phyloP scores from a whole-genome alignment of 2,329 filamentous ascomycete genomes.

The Gaeumannomyces sp. region DNA sequence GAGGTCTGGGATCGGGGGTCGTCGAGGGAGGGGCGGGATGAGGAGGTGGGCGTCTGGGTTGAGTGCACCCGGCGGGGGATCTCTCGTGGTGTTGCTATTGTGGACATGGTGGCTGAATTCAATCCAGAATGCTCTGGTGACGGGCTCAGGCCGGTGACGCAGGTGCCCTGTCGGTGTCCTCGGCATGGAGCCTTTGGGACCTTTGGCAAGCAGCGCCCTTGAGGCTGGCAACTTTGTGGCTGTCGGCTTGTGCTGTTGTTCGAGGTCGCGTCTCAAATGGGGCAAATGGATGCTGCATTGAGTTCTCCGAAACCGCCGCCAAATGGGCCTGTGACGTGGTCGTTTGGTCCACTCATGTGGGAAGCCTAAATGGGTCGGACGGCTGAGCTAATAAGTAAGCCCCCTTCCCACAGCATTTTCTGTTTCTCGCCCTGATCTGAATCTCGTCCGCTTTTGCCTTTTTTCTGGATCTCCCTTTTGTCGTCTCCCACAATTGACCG shows the following conservation, averaged over 20 bases:
- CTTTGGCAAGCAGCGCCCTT: background rate
- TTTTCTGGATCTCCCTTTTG: background rate
- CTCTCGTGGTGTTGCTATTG: slow-evolving; percentile 58
- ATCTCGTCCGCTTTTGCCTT: background rate
- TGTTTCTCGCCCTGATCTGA: background rate
- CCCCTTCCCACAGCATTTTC: background rate
- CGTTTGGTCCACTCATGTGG: background rate
- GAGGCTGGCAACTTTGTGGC: background rate
- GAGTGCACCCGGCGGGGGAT: slow-evolving; percentile 52
- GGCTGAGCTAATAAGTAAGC: background rate
- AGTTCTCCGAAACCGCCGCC: background rate
- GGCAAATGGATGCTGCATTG: background rate
- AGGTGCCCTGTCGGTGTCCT: background rate
- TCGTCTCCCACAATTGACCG: background rate
- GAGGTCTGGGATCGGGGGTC: slow-evolving; percentile 51
- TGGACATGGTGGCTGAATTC: slow-evolving; percentile 46
- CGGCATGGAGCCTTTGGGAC: background rate
- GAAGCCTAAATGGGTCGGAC: background rate
- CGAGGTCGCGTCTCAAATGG: too few relatives aligned
- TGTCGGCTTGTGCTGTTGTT: background rate
- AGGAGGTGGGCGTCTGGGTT: slow-evolving; percentile 61
- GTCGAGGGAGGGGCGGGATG: slow-evolving; percentile 69
- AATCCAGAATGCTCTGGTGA: background rate
- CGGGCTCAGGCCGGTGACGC: background rate
- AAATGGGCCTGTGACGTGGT: background rate